Base-by-base conservation (phyloP, 352 stramenopile genomes). In the Pythium angustatum region DNA sequence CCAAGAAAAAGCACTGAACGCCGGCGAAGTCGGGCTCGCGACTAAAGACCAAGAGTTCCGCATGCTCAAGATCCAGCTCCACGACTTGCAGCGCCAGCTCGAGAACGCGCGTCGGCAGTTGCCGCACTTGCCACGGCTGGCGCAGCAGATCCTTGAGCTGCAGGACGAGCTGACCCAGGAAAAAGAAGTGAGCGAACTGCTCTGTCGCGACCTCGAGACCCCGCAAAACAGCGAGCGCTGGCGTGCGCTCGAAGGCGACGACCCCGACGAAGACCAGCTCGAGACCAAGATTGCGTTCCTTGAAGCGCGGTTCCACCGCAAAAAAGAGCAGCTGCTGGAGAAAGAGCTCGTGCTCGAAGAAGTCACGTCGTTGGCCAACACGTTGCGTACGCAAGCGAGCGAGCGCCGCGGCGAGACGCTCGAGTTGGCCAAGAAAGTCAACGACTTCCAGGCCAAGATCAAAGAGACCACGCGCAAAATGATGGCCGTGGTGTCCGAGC, bases 331-430 rank as follows among this genome's bases (percentile, higher is more conserved):
- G 41, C 72, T 98, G 43, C 73, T 98, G 14, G 94, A 98, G 70
- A 98, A 98, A 58, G 93, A 98, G 62, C 78, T 98, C 21, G 86
- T 98, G 38, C 76, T 98, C 9, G 93, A 98, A 71, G 94, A 98
- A 64, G 86, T 98, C 24, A 94, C 86, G 33, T 87, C 85, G 26
- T 49, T 96, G 5, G 88, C 87, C 1, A 85, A 93, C 62, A 97
- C 95, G 50, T 76, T 98, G 28, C 75, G 90, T 7, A 55, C 74
- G 0, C 85, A 97, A 66, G 93, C 91, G 8, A 75, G 72, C 26
- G 76, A 84, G 9, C 86, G 90, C 7, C 79, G 88, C 28, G 80
- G 87, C 5, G 85, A 91, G 63, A 94, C 84, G 26, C 75, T 93
- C 9, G 81, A 90, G 38, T 71, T 93, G n/a, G 90, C 89, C 21